Percentiles rank a stretch among this genome's conserved stretches.
Evolutionary conservation across 2,329 filamentous ascomycete species (phyloP).

Genomic region (Zymoseptoria pseudotritici): DNA sequence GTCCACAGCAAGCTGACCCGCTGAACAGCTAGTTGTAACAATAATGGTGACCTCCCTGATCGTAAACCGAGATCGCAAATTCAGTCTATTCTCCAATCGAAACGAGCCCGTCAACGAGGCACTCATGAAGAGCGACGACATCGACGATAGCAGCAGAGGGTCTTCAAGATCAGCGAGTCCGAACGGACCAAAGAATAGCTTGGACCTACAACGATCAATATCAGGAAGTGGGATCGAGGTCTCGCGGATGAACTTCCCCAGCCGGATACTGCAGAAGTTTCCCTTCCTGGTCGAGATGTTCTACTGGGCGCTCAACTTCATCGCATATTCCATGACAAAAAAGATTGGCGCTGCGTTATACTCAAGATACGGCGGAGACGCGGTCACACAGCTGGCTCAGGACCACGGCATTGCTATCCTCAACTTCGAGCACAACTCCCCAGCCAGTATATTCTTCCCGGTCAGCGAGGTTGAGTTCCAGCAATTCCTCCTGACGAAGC

Average conservation of each 20-base stretch:
- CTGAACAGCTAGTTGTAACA: conserved; percentile 33
- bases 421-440: conserved; percentile 47
- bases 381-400: conserved; percentile 50
- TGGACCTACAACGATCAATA: conserved; percentile 47
- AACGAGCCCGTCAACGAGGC: conserved; percentile 12
- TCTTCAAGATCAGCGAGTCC: conserved; percentile 25
- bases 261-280: conserved; percentile 57
- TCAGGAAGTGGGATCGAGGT: conserved; percentile 36
- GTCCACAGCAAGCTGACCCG: conserved; percentile 6
- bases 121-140: conserved; percentile 14
- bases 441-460: conserved; percentile 46
- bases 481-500: conserved; percentile 50
- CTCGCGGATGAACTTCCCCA: conserved; percentile 44
- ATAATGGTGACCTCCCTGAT: conserved; percentile 38
- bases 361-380: conserved; percentile 32
- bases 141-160: conserved; percentile 11
- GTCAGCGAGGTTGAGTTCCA: conserved; percentile 48
- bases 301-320: conserved; percentile 61
- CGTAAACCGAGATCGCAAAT: conserved; percentile 34
- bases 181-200: conserved; percentile 41
- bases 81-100: conserved; percentile 20
- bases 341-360: conserved; percentile 22
- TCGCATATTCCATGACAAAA: conserved; percentile 54
- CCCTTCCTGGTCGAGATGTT: conserved; percentile 68
- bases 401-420: conserved; percentile 50